Conservation (phyloP, 495 filamentous ascomycete genomes). For the Neurospora sp. region DNA sequence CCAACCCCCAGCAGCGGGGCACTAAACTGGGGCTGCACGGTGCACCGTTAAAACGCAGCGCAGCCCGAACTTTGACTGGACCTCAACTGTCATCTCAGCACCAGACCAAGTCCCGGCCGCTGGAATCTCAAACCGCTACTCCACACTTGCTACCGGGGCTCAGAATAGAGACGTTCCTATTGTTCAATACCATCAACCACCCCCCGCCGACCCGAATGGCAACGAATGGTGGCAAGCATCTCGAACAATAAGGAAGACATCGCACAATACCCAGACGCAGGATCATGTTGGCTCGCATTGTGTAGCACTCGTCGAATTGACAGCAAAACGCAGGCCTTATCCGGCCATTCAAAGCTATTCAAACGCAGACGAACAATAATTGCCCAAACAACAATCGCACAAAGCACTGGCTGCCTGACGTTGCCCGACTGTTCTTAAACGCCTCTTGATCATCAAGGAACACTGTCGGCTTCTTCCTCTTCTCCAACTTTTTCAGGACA, state of each 20-base stretch:
- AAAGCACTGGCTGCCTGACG: slow-evolving; percentile 5
- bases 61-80: background rate
- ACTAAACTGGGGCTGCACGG: background rate
- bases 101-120: background rate
- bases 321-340: background rate
- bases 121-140: background rate
- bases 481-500: background rate
- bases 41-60: background rate
- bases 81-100: background rate
- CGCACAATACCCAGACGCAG: background rate
- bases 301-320: background rate
- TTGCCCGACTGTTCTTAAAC: slow-evolving; percentile 3
- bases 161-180: background rate
- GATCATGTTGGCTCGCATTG: background rate
- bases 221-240: background rate
- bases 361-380: background rate
- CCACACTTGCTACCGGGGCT: background rate
- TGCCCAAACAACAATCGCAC: slow-evolving; percentile 3
- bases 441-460: slow-evolving; percentile 1
- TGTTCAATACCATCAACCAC: background rate
- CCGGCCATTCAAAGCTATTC: background rate
- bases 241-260: background rate
- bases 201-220: background rate
- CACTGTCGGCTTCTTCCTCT: slow-evolving; percentile 1
- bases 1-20: background rate